Percentiles rank a stretch among this genome's conserved stretches.
phyloP scores from a whole-genome alignment of 164 flowering plant species.

The Berberis vulgaris region DNA sequence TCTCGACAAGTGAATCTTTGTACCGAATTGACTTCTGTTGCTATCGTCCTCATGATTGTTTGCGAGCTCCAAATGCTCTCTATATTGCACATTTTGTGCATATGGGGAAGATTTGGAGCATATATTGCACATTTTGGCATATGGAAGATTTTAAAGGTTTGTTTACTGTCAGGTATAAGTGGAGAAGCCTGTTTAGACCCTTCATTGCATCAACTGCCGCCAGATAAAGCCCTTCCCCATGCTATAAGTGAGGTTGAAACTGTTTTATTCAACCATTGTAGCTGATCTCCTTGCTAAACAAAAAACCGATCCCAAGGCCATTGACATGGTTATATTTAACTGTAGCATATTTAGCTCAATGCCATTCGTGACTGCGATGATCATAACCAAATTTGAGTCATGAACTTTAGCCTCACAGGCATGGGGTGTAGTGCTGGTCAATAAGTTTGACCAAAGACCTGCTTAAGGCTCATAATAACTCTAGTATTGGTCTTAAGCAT shows the following conservation, averaged over 20 bases:
- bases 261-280: conserved; percentile 14
- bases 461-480: conserved; percentile 40
- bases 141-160: neutral
- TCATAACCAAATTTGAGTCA: conserved; percentile 48
- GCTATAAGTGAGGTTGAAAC: conserved; percentile 15
- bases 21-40: conserved; percentile 54
- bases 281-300: conserved; percentile 15
- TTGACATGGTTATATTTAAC: conserved; percentile 48
- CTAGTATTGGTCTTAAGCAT: conserved; percentile 51
- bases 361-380: conserved; percentile 48
- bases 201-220: conserved; percentile 26
- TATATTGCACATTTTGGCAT: conserved; percentile 3
- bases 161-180: conserved; percentile 35
- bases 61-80: conserved; percentile 23
- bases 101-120: conserved; percentile 3
- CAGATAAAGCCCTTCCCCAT: conserved; percentile 6
- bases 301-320: conserved; percentile 14
- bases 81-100: conserved; percentile 27
- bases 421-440: conserved; percentile 80
- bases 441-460: conserved; percentile 43
- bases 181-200: conserved; percentile 27
- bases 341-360: conserved; percentile 57
- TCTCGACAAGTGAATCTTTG: conserved; percentile 15
- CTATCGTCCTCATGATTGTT: conserved; percentile 28
- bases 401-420: conserved; percentile 44